Conservation (phyloP, 2,329 filamentous ascomycete genomes). For the Calonectria pseudoturangicola region DNA sequence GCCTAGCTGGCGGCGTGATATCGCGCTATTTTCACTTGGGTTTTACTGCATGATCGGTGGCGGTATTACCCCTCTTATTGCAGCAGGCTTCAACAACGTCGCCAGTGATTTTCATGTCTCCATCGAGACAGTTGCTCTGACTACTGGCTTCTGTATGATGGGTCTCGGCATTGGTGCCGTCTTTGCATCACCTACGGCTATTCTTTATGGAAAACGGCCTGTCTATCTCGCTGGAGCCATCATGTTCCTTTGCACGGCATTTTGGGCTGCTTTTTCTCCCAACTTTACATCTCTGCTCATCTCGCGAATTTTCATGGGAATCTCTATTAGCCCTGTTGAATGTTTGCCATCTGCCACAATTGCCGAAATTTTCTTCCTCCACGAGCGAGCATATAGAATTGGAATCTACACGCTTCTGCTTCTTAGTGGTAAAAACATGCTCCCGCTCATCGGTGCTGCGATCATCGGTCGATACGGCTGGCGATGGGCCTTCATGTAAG, state of each 20-base stretch:
- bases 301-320: conserved; percentile 89
- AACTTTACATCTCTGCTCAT: conserved; percentile 86
- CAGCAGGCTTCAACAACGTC: conserved; percentile 91
- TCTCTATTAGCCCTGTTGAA: conserved; percentile 92
- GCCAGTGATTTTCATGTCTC: conserved; percentile 78
- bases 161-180: conserved; percentile 91
- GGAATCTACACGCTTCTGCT: conserved; percentile 94
- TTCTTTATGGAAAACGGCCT: conserved; percentile 91
- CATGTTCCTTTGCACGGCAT: conserved; percentile 82
- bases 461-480: conserved; percentile 87
- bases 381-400: conserved; percentile 93
- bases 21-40: conserved; percentile 86
- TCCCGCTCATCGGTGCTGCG: conserved; percentile 89
- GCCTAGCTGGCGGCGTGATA: conserved; percentile 87
- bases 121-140: conserved; percentile 85
- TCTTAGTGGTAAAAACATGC: conserved; percentile 91
- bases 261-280: conserved; percentile 92
- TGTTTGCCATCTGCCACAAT: conserved; percentile 95
- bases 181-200: conserved; percentile 91
- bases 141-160: conserved; percentile 95
- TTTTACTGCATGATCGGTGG: conserved; percentile 97
- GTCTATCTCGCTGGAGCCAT: conserved; percentile 88
- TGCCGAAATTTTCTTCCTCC: conserved; percentile 97
- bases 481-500: conserved; percentile 93
- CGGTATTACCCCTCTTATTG: conserved; percentile 93